Evolutionary conservation across 768 basidiomycete genomes (phyloP).

Genomic region (Suillus lakei): DNA sequence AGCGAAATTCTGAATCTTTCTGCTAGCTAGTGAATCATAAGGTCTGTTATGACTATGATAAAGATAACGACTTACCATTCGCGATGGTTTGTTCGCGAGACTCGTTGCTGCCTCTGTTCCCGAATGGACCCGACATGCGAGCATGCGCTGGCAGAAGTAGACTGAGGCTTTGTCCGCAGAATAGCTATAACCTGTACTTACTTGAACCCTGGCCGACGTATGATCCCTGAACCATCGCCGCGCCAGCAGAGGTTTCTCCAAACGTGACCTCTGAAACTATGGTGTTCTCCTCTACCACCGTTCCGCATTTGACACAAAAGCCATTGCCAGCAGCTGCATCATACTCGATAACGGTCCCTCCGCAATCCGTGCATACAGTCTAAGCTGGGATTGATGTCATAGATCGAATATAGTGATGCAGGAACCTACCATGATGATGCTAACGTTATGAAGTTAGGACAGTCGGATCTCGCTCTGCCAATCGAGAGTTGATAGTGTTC

Average conservation of each 20-base stretch:
- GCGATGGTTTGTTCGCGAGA: conserved; percentile 91
- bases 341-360: conserved; percentile 85
- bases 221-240: conserved; percentile 94
- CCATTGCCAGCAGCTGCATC: conserved; percentile 84
- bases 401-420: not conserved
- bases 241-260: conserved; percentile 90
- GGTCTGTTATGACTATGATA: not conserved
- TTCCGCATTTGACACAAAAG: conserved; percentile 85
- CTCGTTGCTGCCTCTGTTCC: conserved; percentile 77
- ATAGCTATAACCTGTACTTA: conserved; percentile 44
- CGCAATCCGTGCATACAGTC: conserved; percentile 77
- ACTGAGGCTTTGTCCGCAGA: not conserved
- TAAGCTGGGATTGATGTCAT: conserved; percentile 24
- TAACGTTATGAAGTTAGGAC: not conserved
- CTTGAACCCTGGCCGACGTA: conserved; percentile 92
- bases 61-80: conserved; percentile 60
- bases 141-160: conserved; percentile 64
- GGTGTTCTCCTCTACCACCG: conserved; percentile 90
- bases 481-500: not conserved
- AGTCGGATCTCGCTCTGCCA: no score
- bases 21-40: conserved; percentile 57
- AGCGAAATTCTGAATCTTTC: conserved; percentile 84
- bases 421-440: conserved; percentile 6
- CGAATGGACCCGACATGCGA: conserved; percentile 80
- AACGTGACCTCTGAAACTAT: conserved; percentile 95